These are phyloP conservation scores for Hsuehochloa calcarea DNA, from an alignment of 176 grass and related monocot species.

Conservation along the genomic window DNA sequence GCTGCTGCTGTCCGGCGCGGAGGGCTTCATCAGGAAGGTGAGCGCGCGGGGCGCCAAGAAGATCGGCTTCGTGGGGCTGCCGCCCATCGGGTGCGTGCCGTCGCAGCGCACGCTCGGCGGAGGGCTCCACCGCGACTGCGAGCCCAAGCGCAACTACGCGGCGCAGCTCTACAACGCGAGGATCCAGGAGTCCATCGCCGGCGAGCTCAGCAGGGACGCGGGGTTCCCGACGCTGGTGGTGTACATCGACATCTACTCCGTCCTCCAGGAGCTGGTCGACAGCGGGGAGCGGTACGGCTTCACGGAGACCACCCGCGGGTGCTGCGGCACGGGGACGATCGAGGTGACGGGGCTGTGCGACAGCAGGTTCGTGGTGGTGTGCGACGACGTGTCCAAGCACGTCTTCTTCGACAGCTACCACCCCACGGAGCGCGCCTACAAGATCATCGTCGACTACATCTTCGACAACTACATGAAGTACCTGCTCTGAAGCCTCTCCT, in stretches of 20 bases:
- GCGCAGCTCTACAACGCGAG: slow-evolving; percentile 61
- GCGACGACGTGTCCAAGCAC: slow-evolving; percentile 46
- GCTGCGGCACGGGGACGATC: slow-evolving; percentile 72
- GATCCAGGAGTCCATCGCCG: slow-evolving; percentile 30
- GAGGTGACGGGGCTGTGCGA: slow-evolving; percentile 71
- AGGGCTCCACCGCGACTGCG: slow-evolving; percentile 38
- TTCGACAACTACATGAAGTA: slow-evolving; percentile 42
- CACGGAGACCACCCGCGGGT: slow-evolving; percentile 52
- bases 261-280: slow-evolving; percentile 48
- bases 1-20: slow-evolving; percentile 49
- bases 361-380: slow-evolving; percentile 34
- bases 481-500: background rate
- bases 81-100: slow-evolving; percentile 78
- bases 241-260: slow-evolving; percentile 61
- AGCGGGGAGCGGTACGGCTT: slow-evolving; percentile 45
- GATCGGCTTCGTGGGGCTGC: slow-evolving; percentile 60
- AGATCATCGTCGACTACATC: slow-evolving; percentile 57
- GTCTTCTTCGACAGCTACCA: slow-evolving; percentile 95
- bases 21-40: slow-evolving; percentile 31
- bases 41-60: slow-evolving; percentile 28
- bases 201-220: background rate
- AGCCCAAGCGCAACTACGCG: slow-evolving; percentile 48
- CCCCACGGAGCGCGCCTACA: slow-evolving; percentile 66
- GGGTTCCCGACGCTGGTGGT: slow-evolving; percentile 5
- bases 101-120: slow-evolving; percentile 66